Base-by-base conservation (phyloP, 2,329 filamentous ascomycete genomes). In the Didymella sp. region DNA sequence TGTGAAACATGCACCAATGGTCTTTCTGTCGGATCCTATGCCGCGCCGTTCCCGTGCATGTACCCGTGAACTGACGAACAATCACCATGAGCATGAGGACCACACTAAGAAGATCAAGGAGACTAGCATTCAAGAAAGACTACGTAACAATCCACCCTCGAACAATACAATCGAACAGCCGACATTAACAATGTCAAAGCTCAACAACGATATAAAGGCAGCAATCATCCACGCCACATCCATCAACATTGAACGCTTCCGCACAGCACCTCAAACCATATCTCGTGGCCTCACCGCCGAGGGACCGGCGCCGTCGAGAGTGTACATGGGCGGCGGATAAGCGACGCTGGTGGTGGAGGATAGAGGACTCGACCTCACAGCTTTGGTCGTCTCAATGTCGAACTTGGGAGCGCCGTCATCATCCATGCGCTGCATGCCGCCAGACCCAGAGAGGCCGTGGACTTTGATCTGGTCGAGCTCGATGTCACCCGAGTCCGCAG, bases 381-480 rank as follows among this genome's bases (percentile, higher is more conserved):
- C 19, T 4, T 24, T 22, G 1, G 15, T 15, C 9, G 25, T 24
- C 25, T 52, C 42, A 9, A 46, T 41, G 3, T 17, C 19, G 9
- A 17, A 45, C 2, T 25, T 19, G 1, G 40, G 17, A 1, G 1
- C 17, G 1, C 1, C 21, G 1, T 33, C n/a, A 6, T 13, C 42
- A 1, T 28, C 30, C 12, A 33, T 25, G 6, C 54, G 47, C 6
- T 27, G 24, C 54, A 57, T 48, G 17, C 41, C 28, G 17, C 41
- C 28, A 1, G 40, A 21, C 12, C 50, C 45, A 15, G 45, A 49
- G 17, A 46, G 28, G 22, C 30, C 22, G 5, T 50, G 49, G n/a
- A 50, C 31, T 25, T 33, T 50, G 41, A 58, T 54, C 15, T 42
- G 25, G 4, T 49, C 40, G 15, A 58, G 50, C 40, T 58, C 56